Percentiles rank a stretch among this genome's conserved stretches.
phyloP scores from a whole-genome alignment of 2,329 filamentous ascomycete genomes.

The Colletotrichum sp. region DNA sequence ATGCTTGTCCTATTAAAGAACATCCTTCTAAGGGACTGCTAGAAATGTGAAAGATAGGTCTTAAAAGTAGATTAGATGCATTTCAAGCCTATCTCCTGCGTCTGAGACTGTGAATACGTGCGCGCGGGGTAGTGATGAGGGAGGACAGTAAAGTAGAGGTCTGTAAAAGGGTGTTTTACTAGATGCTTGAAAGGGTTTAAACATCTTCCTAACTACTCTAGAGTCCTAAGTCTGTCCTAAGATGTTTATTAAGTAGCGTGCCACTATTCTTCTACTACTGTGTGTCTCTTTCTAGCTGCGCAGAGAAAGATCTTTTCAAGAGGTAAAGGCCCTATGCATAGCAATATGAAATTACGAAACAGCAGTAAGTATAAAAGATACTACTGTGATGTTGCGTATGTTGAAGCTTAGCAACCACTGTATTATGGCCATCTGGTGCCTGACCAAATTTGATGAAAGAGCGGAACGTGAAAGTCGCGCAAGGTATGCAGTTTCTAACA shows the following conservation, averaged over 20 bases:
- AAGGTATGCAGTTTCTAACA: rapidly evolving
- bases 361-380: not conserved
- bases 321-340: not conserved
- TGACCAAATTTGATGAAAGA: too few relatives aligned
- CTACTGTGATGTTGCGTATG: not conserved
- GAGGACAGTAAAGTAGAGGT: not conserved
- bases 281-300: not conserved
- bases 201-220: rapidly evolving
- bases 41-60: not conserved
- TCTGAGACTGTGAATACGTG: not conserved
- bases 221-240: not conserved
- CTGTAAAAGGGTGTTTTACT: not conserved
- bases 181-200: not conserved
- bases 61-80: rapidly evolving
- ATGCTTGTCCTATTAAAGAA: not conserved
- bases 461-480: not conserved
- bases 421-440: rapidly evolving
- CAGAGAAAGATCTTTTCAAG: not conserved
- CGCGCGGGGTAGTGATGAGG: not conserved
- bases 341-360: not conserved
- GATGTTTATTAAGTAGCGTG: rapidly evolving
- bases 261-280: not conserved
- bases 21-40: not conserved
- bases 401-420: not conserved
- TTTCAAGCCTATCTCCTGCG: not conserved